Conservation (phyloP, 305 asterid species). For the Solanum aculeatissimum region DNA sequence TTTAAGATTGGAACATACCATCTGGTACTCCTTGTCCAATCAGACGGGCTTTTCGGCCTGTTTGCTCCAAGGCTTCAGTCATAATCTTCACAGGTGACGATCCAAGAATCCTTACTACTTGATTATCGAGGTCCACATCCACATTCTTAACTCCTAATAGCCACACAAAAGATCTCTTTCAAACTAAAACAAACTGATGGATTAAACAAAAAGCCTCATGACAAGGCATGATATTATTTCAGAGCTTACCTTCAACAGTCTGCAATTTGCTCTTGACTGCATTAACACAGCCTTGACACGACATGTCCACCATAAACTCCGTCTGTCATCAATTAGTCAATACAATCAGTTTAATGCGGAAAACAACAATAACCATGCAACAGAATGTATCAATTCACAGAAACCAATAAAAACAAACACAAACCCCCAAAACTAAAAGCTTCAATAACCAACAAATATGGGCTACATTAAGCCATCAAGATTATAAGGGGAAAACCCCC, state of each 20-base stretch:
- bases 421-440: not conserved
- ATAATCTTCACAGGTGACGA: conserved; percentile 64
- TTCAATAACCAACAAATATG: not conserved
- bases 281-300: conserved; percentile 84
- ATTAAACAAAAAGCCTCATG: not conserved
- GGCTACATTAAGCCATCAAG: not conserved
- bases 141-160: conserved; percentile 69
- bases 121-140: conserved; percentile 70
- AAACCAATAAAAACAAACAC: not conserved
- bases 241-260: conserved; percentile 59
- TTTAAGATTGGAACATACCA: conserved; percentile 23
- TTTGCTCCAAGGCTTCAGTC: conserved; percentile 85
- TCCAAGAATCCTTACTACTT: conserved; percentile 83
- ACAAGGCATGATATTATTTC: not conserved
- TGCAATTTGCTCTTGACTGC: conserved; percentile 67
- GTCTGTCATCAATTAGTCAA: conserved; percentile 39
- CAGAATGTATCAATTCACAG: not conserved
- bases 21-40: conserved; percentile 87
- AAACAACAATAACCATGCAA: not conserved
- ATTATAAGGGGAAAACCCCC: not conserved
- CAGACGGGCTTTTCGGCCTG: conserved; percentile 73
- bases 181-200: not conserved
- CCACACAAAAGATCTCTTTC: not conserved
- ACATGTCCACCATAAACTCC: conserved; percentile 95
- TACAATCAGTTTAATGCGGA: not conserved